These are phyloP conservation scores for Wickerhamomyces rabaulensis DNA, from an alignment of 805 yeast genomes.

Conservation along the genomic window DNA sequence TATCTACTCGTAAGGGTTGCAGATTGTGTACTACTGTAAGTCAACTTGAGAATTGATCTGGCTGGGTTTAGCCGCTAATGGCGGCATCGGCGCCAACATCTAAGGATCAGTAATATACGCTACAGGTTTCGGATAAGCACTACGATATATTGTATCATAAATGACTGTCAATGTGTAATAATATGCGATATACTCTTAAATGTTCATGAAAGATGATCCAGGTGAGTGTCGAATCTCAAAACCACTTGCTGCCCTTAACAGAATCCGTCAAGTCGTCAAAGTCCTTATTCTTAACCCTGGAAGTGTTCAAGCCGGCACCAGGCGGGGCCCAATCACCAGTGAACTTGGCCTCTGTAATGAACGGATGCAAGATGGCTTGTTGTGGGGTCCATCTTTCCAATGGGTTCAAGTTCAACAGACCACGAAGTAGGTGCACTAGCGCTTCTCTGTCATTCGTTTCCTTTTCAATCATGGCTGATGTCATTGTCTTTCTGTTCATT, in stretches of 20 bases:
- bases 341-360: conserved; percentile 60
- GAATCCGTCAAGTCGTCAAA: conserved; percentile 7
- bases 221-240: no score
- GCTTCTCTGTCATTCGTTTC: conserved; percentile 71
- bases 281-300: neutral
- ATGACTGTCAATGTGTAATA: no score
- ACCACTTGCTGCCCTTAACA: conserved; percentile 14
- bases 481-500: conserved; percentile 53
- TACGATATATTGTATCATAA: no score
- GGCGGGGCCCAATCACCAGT: conserved; percentile 52
- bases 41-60: no score
- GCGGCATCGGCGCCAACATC: no score
- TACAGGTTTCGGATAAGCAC: no score
- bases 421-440: conserved; percentile 71
- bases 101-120: no score
- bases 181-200: no score
- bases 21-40: no score
- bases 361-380: conserved; percentile 90
- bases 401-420: conserved; percentile 80
- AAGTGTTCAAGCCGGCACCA: conserved; percentile 22
- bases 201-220: no score
- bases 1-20: no score
- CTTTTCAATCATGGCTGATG: conserved; percentile 43
- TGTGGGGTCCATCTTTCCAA: conserved; percentile 96
- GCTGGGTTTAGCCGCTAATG: no score